These are phyloP conservation scores for Amylocarpus encephaloides DNA, from an alignment of 2,329 filamentous ascomycete species.

Conservation along the genomic window DNA sequence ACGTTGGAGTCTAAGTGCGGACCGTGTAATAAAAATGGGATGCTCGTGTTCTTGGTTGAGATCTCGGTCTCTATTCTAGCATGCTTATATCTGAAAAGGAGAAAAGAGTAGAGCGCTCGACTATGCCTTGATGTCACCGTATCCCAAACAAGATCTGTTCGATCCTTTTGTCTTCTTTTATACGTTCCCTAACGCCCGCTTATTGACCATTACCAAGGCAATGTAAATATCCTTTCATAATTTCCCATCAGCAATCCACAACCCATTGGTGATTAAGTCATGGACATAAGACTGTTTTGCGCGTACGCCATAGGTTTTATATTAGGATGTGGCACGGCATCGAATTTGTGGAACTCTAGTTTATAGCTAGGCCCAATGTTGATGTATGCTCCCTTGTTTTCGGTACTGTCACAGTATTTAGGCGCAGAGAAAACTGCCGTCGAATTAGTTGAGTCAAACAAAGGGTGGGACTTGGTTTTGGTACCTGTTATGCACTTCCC, in stretches of 20 bases:
- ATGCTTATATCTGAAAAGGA: neutral
- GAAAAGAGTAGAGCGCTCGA: constrained; percentile 3
- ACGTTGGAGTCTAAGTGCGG: neutral
- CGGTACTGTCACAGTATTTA: constrained; percentile 94
- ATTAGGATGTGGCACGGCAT: constrained; percentile 91
- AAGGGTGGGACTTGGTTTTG: constrained; percentile 22
- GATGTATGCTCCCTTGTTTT: constrained; percentile 98
- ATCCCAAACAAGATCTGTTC: neutral
- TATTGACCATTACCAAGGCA: neutral
- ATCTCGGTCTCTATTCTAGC: constrained; percentile 7
- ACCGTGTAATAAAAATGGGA: neutral
- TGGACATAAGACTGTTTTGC: constrained; percentile 70
- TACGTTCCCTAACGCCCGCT: constrained; percentile 14
- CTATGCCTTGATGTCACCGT: constrained; percentile 5
- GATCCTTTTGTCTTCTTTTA: constrained; percentile 7
- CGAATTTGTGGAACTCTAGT: constrained; percentile 86
- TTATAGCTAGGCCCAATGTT: constrained; percentile 91
- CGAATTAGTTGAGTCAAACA: constrained; percentile 14
- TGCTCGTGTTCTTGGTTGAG: neutral
- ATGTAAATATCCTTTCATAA: constrained; percentile 7
- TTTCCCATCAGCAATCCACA: constrained; percentile 9
- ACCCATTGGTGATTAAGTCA: constrained; percentile 16
- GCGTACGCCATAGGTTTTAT: constrained; percentile 95
- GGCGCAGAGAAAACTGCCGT: constrained; percentile 84
- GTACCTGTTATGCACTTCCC: constrained; percentile 88